Conservation (phyloP, 2,329 filamentous ascomycete species). For the Sporothrix dimorphospora region DNA sequence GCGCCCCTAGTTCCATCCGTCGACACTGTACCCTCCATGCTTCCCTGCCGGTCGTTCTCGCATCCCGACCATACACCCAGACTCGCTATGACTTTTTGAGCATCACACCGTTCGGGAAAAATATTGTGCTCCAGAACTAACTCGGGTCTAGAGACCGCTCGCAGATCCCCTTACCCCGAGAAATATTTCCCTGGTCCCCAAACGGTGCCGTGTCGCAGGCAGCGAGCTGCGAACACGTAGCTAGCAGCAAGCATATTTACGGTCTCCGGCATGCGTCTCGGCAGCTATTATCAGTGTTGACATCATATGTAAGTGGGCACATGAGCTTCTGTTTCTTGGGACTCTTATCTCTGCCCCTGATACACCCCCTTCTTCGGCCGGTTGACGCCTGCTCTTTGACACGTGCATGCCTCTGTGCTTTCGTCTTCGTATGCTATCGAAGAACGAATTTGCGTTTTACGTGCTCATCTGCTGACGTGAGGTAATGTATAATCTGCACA, state of each 20-base stretch:
- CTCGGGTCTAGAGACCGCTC: background rate
- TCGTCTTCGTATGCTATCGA: background rate
- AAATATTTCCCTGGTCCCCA: background rate
- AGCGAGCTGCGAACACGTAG: background rate
- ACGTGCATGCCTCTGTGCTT: background rate
- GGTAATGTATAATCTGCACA: background rate
- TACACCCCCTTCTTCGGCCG: background rate
- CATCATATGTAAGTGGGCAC: conserved; percentile 12
- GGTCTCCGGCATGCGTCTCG: conserved; percentile 4
- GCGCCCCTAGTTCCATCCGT: conserved; percentile 12
- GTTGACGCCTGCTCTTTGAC: background rate
- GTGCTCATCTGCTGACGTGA: background rate
- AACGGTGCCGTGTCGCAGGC: background rate
- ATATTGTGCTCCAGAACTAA: background rate
- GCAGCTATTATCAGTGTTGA: background rate
- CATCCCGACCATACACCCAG: background rate
- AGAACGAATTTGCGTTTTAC: background rate
- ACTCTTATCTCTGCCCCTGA: background rate
- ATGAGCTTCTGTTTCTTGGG: background rate
- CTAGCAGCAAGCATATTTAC: background rate
- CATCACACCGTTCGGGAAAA: background rate
- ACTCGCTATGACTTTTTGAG: background rate
- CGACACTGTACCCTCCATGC: background rate
- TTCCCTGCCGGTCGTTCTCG: background rate
- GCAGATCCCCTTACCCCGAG: conserved; percentile 18